phyloP scores from a whole-genome alignment of 2,329 filamentous ascomycete genomes.

The Claviceps sp. region DNA sequence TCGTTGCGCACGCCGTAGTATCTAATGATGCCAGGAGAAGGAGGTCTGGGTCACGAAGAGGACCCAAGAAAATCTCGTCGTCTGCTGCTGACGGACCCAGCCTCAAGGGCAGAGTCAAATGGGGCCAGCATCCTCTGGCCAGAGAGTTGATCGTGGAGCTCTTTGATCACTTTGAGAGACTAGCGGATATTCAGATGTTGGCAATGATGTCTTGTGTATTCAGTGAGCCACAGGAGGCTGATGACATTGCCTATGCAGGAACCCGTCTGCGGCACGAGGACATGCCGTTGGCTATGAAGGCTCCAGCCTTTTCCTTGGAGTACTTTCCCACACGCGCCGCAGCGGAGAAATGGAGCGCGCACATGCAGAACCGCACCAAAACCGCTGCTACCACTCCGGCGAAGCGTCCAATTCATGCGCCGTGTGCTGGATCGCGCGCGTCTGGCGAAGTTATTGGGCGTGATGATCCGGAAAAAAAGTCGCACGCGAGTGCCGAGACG shows the following conservation, averaged over 20 bases:
- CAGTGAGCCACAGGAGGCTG: conserved; percentile 42
- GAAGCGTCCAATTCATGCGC: conserved; percentile 40
- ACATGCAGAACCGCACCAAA: conserved; percentile 37
- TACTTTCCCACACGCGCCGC: conserved; percentile 49
- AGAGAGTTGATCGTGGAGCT: conserved; percentile 46
- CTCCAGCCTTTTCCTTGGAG: conserved; percentile 51
- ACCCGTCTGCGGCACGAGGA: conserved; percentile 43
- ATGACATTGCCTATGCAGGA: conserved; percentile 44
- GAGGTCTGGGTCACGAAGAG: neutral
- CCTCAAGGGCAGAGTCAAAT: conserved; percentile 50
- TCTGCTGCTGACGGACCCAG: conserved; percentile 9
- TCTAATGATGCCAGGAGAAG: conserved; percentile 21
- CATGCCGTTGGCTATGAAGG: conserved; percentile 51
- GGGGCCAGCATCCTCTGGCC: conserved; percentile 53
- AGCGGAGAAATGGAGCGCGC: conserved; percentile 43
- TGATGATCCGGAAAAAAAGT: conserved; percentile 41
- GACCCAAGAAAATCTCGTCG: neutral
- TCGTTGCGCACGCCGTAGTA: conserved; percentile 53
- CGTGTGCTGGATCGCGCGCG: conserved; percentile 41
- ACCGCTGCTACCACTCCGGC: conserved; percentile 45
- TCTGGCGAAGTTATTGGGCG: conserved; percentile 41
- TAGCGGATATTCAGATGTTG: conserved; percentile 55
- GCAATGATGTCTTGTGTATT: conserved; percentile 61
- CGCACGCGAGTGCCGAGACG: conserved; percentile 49
- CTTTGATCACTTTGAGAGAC: conserved; percentile 49